A percentile compares a stretch with the other conserved stretches of the same genome.
phyloP scores from a whole-genome alignment of 2,329 filamentous ascomycete genomes.

The Chaetothyriales sp. region DNA sequence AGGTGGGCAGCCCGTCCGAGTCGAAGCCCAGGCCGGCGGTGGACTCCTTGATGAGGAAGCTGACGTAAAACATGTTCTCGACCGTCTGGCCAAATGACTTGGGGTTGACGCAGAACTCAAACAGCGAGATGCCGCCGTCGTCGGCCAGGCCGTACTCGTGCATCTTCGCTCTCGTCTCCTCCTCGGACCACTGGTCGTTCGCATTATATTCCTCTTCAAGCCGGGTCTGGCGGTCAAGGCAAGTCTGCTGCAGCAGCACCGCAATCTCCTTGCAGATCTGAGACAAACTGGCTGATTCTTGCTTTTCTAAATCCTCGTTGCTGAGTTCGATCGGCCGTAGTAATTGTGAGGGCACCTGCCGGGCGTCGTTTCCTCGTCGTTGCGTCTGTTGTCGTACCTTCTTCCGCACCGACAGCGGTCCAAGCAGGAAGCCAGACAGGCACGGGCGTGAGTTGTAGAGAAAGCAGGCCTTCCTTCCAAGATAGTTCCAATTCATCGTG shows the following conservation, averaged over 20 bases:
- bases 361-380: slow-evolving; percentile 54
- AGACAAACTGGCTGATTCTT: slow-evolving; percentile 67
- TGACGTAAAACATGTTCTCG: slow-evolving; percentile 93
- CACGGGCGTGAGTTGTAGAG: slow-evolving; percentile 59
- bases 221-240: slow-evolving; percentile 29
- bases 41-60: slow-evolving; percentile 82
- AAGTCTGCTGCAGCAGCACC: slow-evolving; percentile 38
- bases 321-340: slow-evolving; percentile 61
- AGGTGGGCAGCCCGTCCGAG: slow-evolving; percentile 55
- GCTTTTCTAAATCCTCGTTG: slow-evolving; percentile 55
- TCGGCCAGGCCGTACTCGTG: slow-evolving; percentile 49
- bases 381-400: slow-evolving; percentile 56
- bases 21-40: slow-evolving; percentile 60
- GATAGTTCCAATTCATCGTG: slow-evolving; percentile 68
- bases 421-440: slow-evolving; percentile 69
- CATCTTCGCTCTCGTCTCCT: slow-evolving; percentile 39
- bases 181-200: slow-evolving; percentile 20
- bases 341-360: slow-evolving; percentile 53
- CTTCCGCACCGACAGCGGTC: slow-evolving; percentile 79
- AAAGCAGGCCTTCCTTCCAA: slow-evolving; percentile 64
- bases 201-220: slow-evolving; percentile 15
- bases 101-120: slow-evolving; percentile 83
- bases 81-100: slow-evolving; percentile 83
- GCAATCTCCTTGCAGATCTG: slow-evolving; percentile 63
- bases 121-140: slow-evolving; percentile 58